Conservation (phyloP, 306 rosid species). For the Lablab purpureus region DNA sequence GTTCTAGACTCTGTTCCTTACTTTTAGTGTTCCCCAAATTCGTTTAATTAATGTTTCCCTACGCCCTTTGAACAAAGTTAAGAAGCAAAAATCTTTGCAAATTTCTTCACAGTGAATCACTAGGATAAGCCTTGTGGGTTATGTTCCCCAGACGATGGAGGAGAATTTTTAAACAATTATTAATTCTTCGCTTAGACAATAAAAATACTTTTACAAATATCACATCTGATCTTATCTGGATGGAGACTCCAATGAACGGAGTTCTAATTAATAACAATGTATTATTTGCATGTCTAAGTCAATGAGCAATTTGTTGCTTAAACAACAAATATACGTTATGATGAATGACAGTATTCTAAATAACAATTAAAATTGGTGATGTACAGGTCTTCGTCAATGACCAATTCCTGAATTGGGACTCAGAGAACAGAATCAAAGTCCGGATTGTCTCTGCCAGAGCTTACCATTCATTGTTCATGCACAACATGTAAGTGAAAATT, state of each 20-base stretch:
- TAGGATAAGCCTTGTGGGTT: neutral
- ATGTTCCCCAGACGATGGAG: neutral
- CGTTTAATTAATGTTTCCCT: neutral
- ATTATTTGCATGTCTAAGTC: constrained; percentile 61
- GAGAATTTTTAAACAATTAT: neutral
- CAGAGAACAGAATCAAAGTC: constrained; percentile 82
- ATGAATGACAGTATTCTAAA: neutral
- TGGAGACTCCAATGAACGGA: neutral
- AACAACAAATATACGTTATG: neutral
- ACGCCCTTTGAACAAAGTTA: neutral
- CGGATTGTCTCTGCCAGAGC: constrained; percentile 92
- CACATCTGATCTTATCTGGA: neutral
- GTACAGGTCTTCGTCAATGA: constrained; percentile 88
- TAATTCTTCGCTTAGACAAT: neutral
- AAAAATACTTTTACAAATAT: neutral
- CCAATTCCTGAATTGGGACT: constrained; percentile 93
- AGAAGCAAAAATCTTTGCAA: neutral
- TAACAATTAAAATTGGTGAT: neutral
- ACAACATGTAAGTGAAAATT: constrained; percentile 88
- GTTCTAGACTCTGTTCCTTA: neutral
- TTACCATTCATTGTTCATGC: constrained; percentile 96
- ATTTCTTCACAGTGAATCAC: neutral
- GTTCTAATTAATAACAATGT: neutral
- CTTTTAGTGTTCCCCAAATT: neutral
- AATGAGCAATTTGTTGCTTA: constrained; percentile 63